These are phyloP conservation scores for Camellia oleifera DNA, from an alignment of 179 eudicot genomes.

Conservation along the genomic window DNA sequence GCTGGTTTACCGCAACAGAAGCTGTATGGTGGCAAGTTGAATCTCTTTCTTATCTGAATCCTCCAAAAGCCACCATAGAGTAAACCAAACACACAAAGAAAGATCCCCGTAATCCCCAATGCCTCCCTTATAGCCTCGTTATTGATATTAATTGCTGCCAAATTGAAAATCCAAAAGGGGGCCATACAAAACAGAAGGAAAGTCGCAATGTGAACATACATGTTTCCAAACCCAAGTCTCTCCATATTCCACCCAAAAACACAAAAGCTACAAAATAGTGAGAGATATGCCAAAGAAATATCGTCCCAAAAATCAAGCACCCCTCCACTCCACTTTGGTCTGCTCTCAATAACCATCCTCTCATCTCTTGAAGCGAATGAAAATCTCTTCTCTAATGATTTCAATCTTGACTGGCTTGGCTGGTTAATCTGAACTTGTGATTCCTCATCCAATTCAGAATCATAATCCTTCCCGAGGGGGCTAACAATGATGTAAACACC, in stretches of 20 bases:
- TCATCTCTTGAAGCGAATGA: constrained; percentile 65
- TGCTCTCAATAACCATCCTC: constrained; percentile 29
- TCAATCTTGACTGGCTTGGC: constrained; percentile 23
- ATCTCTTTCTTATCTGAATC: constrained; percentile 82
- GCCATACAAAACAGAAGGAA: constrained; percentile 80
- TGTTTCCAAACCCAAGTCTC: constrained; percentile 87
- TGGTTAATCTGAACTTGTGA: constrained; percentile 39
- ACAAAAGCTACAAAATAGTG: constrained; percentile 69
- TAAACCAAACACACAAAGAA: constrained; percentile 73
- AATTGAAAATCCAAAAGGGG: constrained; percentile 78
- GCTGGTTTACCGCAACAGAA: constrained; percentile 66
- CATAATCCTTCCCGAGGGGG: constrained; percentile 82
- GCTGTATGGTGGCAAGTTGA: constrained; percentile 55
- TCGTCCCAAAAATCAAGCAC: constrained; percentile 65
- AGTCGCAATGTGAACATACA: constrained; percentile 86
- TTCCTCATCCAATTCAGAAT: constrained; percentile 60
- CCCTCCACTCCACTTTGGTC: constrained; percentile 53
- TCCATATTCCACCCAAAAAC: constrained; percentile 98
- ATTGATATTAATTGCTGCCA: constrained; percentile 75
- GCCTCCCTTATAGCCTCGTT: constrained; percentile 58
- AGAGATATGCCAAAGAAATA: constrained; percentile 51
- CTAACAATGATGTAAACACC: constrained; percentile 70
- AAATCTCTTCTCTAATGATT: constrained; percentile 49
- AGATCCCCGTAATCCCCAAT: constrained; percentile 58
- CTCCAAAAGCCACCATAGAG: constrained; percentile 96